Base-by-base conservation (phyloP, 2,329 filamentous ascomycete genomes). In the Colletotrichum zoysiae region DNA sequence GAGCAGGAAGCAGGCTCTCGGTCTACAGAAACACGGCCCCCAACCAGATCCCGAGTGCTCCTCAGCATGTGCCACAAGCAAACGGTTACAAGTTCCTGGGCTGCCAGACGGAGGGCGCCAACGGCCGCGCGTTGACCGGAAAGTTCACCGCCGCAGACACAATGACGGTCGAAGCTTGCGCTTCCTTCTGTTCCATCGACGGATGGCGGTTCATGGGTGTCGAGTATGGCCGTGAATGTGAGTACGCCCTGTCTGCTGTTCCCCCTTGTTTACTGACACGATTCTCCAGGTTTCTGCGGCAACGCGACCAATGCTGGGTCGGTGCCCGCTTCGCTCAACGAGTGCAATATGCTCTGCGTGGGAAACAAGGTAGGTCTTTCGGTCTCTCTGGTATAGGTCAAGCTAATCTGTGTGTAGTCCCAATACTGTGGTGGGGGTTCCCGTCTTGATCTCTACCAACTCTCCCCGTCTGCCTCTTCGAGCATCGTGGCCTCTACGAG, bases 141-240 rank as follows among this genome's bases (percentile, higher is more conserved):
- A 67, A 50, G 35, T 70, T 46, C 12, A 67, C 67, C 26, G 76
- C 75, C 20, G 73, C 71, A 6, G 77, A 78, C 20, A 67, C 71
- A 11, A 77, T 79, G 77, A 75, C 76, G 7, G 73, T 77, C 14
- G 74, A 76, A 12, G 33, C 67, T 2, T 79, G 78, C 55, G 73
- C 77, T 2, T 72, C 74, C 3, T 78, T 77, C 68, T 78, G 76
- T 33, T 74, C 53, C 5, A 46, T 72, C 2, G 74, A 62, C n/a
- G 74, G 73, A 50, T 74, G 65, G 65, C 61, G 67, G 14, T 74
- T 73, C 51, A 76, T 77, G 66, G 78, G 77, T 53, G 42, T 79
- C 5, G 78, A 79, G 60, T 79, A 78, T 44, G 75, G 66, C 6
- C 69, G 76, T n/a, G 78, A 79, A 64, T 79, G 78, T 71, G 33